Evolutionary conservation across 2,329 filamentous ascomycete genomes (phyloP).

Genomic region (Pyricularia pennisetigena): DNA sequence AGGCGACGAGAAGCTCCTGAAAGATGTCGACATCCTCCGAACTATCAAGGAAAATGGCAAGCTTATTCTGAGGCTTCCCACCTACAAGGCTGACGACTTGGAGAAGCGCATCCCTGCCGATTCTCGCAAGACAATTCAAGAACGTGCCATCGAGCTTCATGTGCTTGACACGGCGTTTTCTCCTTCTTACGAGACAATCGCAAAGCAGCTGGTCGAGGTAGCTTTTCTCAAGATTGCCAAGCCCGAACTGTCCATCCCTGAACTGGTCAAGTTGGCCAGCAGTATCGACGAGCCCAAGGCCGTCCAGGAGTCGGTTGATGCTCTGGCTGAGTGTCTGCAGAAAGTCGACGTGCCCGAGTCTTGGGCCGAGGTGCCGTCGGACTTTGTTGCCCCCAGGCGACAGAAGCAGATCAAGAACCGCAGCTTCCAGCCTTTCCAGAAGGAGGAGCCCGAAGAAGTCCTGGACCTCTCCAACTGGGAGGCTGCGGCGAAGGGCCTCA

Average conservation of each 20-base stretch:
- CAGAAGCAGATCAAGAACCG: conserved; percentile 59
- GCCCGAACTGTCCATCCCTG: conserved; percentile 51
- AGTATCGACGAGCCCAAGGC: conserved; percentile 40
- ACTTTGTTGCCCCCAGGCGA: conserved; percentile 42
- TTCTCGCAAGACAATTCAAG: conserved; percentile 61
- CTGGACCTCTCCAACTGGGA: conserved; percentile 66
- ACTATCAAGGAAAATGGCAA: conserved; percentile 61
- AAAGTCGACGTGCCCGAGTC: conserved; percentile 65
- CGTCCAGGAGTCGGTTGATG: conserved; percentile 50
- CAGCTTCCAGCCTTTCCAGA: conserved; percentile 75
- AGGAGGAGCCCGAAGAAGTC: conserved; percentile 60
- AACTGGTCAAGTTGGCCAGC: conserved; percentile 54
- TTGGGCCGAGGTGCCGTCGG: conserved; percentile 66
- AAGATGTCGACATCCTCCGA: conserved; percentile 64
- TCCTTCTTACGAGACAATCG: conserved; percentile 56
- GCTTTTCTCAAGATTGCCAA: conserved; percentile 74
- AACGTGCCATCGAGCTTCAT: conserved; percentile 62
- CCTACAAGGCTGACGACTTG: conserved; percentile 76
- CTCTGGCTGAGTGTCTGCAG: conserved; percentile 59
- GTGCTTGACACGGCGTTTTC: conserved; percentile 64
- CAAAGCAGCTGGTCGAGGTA: conserved; percentile 61
- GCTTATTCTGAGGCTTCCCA: conserved; percentile 65
- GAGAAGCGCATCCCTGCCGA: conserved; percentile 73
- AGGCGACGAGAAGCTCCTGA: conserved; percentile 69
- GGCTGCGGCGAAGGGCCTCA: conserved; percentile 73